phyloP scores from a whole-genome alignment of 352 stramenopile species.

The Phytophthora capsici region DNA sequence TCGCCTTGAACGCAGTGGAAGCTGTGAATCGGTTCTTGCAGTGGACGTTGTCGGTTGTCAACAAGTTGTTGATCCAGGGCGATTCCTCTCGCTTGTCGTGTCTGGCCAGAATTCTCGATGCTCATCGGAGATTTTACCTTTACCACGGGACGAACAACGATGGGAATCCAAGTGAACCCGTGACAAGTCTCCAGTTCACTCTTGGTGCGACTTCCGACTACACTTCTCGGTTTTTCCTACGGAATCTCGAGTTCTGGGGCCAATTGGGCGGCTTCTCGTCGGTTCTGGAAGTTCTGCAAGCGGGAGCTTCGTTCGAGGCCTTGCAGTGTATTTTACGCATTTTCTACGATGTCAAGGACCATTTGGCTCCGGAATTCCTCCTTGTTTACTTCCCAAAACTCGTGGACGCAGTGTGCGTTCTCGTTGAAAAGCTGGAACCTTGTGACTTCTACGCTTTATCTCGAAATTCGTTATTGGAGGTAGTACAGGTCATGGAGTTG shows the following conservation, averaged over 20 bases:
- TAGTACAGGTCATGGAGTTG: conserved; percentile 67
- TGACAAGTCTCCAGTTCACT: conserved; percentile 22
- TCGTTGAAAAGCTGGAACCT: conserved; percentile 31
- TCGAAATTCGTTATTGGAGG: conserved; percentile 61
- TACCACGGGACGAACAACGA: conserved; percentile 31
- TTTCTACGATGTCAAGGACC: conserved; percentile 71
- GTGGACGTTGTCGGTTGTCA: conserved; percentile 43
- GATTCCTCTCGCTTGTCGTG: conserved; percentile 51
- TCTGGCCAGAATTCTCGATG: conserved; percentile 64
- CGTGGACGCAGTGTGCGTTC: conserved; percentile 31
- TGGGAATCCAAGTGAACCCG: neutral
- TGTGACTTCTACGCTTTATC: conserved; percentile 44
- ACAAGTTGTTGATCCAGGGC: conserved; percentile 37
- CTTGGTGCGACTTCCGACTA: conserved; percentile 8
- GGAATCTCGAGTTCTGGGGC: conserved; percentile 65
- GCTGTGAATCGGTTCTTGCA: conserved; percentile 60
- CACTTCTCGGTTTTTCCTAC: conserved; percentile 48
- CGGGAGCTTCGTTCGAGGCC: conserved; percentile 47
- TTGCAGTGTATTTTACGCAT: conserved; percentile 59
- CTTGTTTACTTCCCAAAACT: conserved; percentile 45
- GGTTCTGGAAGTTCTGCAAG: conserved; percentile 49
- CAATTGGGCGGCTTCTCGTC: conserved; percentile 59
- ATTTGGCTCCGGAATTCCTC: conserved; percentile 53
- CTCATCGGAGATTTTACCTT: conserved; percentile 64
- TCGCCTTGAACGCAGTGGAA: conserved; percentile 34